phyloP scores from a whole-genome alignment of 495 filamentous ascomycete genomes.

The Hamigera avellanea region DNA sequence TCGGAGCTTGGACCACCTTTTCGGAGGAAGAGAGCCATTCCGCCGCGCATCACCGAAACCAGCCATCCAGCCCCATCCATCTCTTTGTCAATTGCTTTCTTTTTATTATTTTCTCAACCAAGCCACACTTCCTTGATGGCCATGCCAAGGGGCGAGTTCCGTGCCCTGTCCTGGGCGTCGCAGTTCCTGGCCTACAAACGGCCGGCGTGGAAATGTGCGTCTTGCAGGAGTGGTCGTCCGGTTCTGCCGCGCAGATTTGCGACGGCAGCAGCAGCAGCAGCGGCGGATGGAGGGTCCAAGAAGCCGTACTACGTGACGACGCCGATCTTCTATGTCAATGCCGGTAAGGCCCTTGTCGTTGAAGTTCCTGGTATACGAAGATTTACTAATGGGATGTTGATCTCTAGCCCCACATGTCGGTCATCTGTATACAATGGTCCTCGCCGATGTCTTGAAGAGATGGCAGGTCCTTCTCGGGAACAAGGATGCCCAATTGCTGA shows the following conservation, averaged over 20 bases:
- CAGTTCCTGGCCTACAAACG: constrained; percentile 13
- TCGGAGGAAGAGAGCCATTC: constrained; percentile 19
- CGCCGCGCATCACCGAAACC: constrained; percentile 10
- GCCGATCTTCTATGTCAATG: constrained; percentile 99
- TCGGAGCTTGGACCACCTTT: constrained; percentile 29
- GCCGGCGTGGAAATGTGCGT: constrained; percentile 22
- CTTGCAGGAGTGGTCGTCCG: constrained; percentile 11
- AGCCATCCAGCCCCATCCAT: too few species aligned
- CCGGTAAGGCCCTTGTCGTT: constrained; percentile 39
- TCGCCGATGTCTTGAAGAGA: constrained; percentile 84
- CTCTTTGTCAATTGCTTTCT: too few species aligned
- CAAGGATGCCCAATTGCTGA: constrained; percentile 57
- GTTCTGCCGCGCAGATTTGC: constrained; percentile 21
- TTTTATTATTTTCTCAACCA: constrained; percentile 4
- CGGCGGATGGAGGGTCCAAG: constrained; percentile 17
- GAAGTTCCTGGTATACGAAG: neutral
- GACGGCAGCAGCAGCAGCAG: constrained; percentile 12
- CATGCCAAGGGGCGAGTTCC: constrained; percentile 15
- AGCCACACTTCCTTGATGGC: constrained; percentile 22
- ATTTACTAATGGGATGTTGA: constrained; percentile 9
- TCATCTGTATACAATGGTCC: constrained; percentile 85
- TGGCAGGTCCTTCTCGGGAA: constrained; percentile 74
- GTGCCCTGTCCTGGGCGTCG: constrained; percentile 21
- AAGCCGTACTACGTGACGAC: constrained; percentile 96
- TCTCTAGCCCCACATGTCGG: constrained; percentile 80